phyloP scores from a whole-genome alignment of 176 grass and related monocot species.

The Rhipidocladum racemiflorum region DNA sequence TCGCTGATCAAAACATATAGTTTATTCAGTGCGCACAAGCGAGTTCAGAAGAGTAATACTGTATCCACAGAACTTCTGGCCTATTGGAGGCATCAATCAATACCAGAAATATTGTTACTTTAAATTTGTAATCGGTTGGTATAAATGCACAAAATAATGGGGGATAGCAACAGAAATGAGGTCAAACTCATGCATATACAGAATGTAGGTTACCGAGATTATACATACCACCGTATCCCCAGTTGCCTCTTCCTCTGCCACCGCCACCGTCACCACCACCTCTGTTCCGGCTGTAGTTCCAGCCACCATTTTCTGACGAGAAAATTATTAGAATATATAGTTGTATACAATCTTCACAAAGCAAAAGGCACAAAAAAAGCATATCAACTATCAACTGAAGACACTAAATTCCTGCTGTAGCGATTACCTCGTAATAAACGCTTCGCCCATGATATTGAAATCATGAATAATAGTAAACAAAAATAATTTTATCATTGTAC shows the following conservation, averaged over 20 bases:
- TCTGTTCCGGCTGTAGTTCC: conserved; percentile 59
- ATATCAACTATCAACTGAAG: not conserved
- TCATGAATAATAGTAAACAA: conserved; percentile 11
- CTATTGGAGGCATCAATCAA: not conserved
- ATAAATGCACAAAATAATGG: not conserved
- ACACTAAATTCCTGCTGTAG: not conserved
- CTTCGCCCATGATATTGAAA: not conserved
- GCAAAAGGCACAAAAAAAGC: not conserved
- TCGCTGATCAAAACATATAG: not conserved
- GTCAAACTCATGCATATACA: not conserved
- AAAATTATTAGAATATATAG: conserved; percentile 15
- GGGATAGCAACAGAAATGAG: not conserved
- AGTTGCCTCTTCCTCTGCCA: conserved; percentile 64
- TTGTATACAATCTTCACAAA: not conserved
- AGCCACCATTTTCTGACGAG: conserved; percentile 71
- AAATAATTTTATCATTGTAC: conserved; percentile 1
- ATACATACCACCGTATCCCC: conserved; percentile 73
- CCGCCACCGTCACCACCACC: conserved; percentile 49
- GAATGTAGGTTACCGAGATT: conserved; percentile 3
- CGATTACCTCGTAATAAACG: not conserved
- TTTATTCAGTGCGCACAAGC: not conserved
- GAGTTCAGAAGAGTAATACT: not conserved
- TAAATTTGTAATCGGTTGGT: not conserved
- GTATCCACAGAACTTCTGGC: not conserved
- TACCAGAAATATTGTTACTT: not conserved